Evolutionary conservation across 225 moss, liverwort and hornwort genomes (phyloP).

Genomic region (Sphagnum contortum): DNA sequence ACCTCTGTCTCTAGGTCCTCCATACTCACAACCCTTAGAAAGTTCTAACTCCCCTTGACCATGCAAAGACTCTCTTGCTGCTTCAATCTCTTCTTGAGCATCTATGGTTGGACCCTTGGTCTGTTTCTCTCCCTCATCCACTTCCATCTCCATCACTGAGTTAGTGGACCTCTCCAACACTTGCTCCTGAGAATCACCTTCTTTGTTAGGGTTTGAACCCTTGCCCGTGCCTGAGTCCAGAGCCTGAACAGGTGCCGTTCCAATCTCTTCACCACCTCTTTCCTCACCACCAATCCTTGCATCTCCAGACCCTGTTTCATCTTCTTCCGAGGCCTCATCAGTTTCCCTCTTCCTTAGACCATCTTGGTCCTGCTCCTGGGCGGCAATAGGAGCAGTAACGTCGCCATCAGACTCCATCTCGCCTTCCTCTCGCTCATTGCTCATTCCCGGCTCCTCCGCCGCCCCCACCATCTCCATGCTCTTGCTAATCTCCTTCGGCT

Average conservation of each 20-base stretch:
- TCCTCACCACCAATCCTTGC: conserved; percentile 1
- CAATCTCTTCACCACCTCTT: conserved; percentile 10
- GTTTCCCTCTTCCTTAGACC: conserved; percentile 36
- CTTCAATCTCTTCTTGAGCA: conserved; percentile 19
- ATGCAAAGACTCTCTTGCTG: conserved; percentile 11
- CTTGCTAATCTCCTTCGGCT: conserved; percentile 17
- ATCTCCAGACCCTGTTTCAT: conserved; percentile 3
- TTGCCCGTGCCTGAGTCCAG: conserved; percentile 3
- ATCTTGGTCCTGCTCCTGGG: conserved; percentile 26
- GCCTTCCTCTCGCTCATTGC: conserved; percentile 76
- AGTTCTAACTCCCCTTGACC: not conserved
- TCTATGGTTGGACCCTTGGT: not conserved
- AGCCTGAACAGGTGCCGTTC: conserved; percentile 7
- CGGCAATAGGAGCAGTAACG: conserved; percentile 17
- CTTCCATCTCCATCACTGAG: conserved; percentile 8
- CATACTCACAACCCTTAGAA: conserved; percentile 17
- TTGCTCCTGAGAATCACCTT: conserved; percentile 1
- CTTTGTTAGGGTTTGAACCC: conserved; percentile 8
- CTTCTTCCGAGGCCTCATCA: conserved; percentile 34
- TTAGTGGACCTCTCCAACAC: conserved; percentile 17
- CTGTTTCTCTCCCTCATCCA: conserved; percentile 9
- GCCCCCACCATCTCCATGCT: conserved; percentile 12
- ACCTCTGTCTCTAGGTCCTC: conserved; percentile 18
- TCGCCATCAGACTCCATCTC: conserved; percentile 59
- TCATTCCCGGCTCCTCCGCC: conserved; percentile 26